These are phyloP conservation scores for Dianthus caryophyllus DNA, from an alignment of 148 eudicot genomes.

Conservation along the genomic window DNA sequence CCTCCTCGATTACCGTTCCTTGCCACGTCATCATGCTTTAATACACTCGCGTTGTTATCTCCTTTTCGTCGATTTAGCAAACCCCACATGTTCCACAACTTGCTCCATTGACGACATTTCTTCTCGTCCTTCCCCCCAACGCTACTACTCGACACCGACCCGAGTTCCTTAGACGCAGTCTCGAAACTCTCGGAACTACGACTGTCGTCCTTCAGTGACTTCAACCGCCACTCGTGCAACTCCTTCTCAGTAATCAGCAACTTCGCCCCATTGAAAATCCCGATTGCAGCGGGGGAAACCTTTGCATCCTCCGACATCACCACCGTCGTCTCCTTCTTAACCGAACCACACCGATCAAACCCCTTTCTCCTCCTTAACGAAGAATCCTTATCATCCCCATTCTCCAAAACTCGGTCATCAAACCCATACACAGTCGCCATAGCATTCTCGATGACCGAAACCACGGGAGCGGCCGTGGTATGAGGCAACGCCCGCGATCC, in stretches of 20 bases:
- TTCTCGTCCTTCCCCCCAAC: conserved; percentile 31
- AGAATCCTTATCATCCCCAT: conserved; percentile 46
- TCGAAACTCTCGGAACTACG: conserved; percentile 38
- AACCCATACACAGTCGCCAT: conserved; percentile 48
- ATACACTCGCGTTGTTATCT: conserved; percentile 23
- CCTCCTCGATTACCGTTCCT: conserved; percentile 23
- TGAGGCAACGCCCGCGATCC: conserved; percentile 45
- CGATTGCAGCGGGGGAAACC: conserved; percentile 36
- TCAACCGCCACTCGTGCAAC: conserved; percentile 46
- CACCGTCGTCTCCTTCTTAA: conserved; percentile 36
- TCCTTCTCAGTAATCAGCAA: conserved; percentile 63
- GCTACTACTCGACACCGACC: conserved; percentile 29
- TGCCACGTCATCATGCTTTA: conserved; percentile 17
- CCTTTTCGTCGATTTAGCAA: conserved; percentile 31
- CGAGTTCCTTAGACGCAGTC: conserved; percentile 35
- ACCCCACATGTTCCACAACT: conserved; percentile 58
- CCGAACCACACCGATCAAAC: conserved; percentile 51
- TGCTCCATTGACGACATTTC: conserved; percentile 57
- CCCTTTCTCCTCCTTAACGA: conserved; percentile 46
- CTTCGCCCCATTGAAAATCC: conserved; percentile 36
- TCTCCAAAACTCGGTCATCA: conserved; percentile 38
- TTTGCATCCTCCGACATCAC: neutral
- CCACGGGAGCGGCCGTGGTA: conserved; percentile 39
- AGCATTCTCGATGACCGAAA: conserved; percentile 71
- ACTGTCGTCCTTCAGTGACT: conserved; percentile 38